Evolutionary conservation across 2,329 filamentous ascomycete species (phyloP).

Genomic region (Colletotrichum incanum): DNA sequence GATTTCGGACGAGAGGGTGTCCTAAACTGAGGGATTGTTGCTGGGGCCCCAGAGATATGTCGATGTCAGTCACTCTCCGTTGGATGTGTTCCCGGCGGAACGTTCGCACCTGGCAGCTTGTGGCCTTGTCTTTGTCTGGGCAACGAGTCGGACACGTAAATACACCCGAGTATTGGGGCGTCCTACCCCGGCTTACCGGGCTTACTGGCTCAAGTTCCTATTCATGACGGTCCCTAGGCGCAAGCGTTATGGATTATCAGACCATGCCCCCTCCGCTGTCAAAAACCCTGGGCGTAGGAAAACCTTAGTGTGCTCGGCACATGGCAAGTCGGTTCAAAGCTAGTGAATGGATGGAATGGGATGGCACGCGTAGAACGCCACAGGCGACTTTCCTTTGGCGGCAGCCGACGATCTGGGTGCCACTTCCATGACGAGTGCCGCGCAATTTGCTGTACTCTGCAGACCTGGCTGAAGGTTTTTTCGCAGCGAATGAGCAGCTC

Average conservation of each 20-base stretch:
- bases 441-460: background rate
- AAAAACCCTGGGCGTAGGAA: background rate
- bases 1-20: constrained; percentile 9
- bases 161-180: background rate
- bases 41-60: constrained; percentile 21
- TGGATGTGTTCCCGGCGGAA: constrained; percentile 9
- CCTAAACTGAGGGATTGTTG: constrained; percentile 10
- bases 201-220: background rate
- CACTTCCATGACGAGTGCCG: constrained; percentile 12
- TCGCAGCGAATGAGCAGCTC: background rate
- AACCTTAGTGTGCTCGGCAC: constrained; percentile 28
- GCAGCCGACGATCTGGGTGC: constrained; percentile 16
- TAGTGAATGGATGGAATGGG: constrained; percentile 18
- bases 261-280: background rate
- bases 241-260: background rate
- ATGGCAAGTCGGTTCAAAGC: constrained; percentile 25
- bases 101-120: constrained; percentile 11
- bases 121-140: constrained; percentile 3
- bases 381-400: constrained; percentile 8
- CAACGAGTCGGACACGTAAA: background rate
- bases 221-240: background rate
- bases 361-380: constrained; percentile 26
- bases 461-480: constrained; percentile 6
- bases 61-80: background rate
- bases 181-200: background rate